These are phyloP conservation scores for Aureobasidium pullulans DNA, from an alignment of 2,329 filamentous ascomycete genomes.

Conservation along the genomic window DNA sequence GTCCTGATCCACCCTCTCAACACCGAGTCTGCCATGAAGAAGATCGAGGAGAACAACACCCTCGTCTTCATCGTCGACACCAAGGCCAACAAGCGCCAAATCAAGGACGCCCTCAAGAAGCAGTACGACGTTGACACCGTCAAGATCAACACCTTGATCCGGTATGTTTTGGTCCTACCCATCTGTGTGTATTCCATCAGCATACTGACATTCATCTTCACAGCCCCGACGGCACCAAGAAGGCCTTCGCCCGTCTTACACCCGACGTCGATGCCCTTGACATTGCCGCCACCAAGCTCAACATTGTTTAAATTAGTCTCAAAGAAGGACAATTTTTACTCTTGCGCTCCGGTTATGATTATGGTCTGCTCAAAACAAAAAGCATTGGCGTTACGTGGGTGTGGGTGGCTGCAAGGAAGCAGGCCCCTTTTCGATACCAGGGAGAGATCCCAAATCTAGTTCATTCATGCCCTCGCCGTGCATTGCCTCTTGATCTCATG, in stretches of 20 bases:
- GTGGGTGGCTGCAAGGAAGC: conserved; percentile 14
- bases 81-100: conserved; percentile 99
- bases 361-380: conserved; percentile 13
- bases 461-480: conserved; percentile 13
- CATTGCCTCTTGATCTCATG: background rate
- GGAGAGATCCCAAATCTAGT: conserved; percentile 11
- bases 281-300: conserved; percentile 98
- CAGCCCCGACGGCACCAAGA: conserved; percentile 95
- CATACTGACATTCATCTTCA: background rate
- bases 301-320: conserved; percentile 68
- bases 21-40: conserved; percentile 99
- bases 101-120: conserved; percentile 97
- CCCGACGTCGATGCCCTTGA: conserved; percentile 96
- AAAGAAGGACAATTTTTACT: background rate
- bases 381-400: conserved; percentile 13
- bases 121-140: conserved; percentile 96
- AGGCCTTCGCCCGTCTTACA: conserved; percentile 94
- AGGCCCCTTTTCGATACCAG: conserved; percentile 11
- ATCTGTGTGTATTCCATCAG: background rate
- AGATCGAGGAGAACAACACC: conserved; percentile 99
- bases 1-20: conserved; percentile 97
- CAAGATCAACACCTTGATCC: conserved; percentile 99
- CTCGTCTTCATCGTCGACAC: conserved; percentile 46
- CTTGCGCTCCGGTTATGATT: conserved; percentile 3
- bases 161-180: conserved; percentile 46